Percentiles rank a stretch among this genome's conserved stretches.
These are phyloP conservation scores for Lantana camara DNA, from an alignment of 257 asterid genomes.

Conservation along the genomic window DNA sequence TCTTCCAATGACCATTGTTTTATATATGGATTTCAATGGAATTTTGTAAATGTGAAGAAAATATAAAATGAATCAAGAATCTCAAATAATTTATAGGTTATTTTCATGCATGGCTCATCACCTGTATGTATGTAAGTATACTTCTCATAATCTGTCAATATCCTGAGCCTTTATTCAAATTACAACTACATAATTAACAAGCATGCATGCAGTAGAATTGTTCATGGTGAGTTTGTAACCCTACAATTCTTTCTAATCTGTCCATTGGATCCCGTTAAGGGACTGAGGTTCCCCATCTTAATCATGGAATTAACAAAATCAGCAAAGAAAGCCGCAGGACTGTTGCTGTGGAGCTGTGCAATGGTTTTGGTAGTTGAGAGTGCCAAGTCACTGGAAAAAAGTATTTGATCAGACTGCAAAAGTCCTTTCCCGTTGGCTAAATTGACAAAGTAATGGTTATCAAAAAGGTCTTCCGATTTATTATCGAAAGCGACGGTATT, in stretches of 20 bases:
- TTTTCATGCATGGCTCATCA: no score
- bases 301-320: slow-evolving; percentile 69
- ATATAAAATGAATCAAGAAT: no score
- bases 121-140: no score
- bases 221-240: slow-evolving; percentile 42
- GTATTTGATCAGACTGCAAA: slow-evolving; percentile 66
- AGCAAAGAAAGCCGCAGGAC: slow-evolving; percentile 44
- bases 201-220: no score
- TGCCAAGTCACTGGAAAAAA: slow-evolving; percentile 50
- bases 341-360: slow-evolving; percentile 50
- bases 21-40: no score
- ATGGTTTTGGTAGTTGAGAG: slow-evolving; percentile 44
- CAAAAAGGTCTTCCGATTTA: slow-evolving; percentile 65
- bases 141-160: no score
- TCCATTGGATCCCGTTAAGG: slow-evolving; percentile 59
- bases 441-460: slow-evolving; percentile 68
- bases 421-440: slow-evolving; percentile 61
- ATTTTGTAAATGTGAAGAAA: no score
- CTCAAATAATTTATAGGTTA: no score
- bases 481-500: slow-evolving; percentile 63
- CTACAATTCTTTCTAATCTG: slow-evolving; percentile 72
- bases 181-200: no score
- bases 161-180: no score
- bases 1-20: no score
- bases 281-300: slow-evolving; percentile 68